Percentiles rank a stretch among this genome's conserved stretches.
Evolutionary conservation across 1,139 yeast genomes (phyloP).

Genomic region (Sugiyamaella xylanicola): DNA sequence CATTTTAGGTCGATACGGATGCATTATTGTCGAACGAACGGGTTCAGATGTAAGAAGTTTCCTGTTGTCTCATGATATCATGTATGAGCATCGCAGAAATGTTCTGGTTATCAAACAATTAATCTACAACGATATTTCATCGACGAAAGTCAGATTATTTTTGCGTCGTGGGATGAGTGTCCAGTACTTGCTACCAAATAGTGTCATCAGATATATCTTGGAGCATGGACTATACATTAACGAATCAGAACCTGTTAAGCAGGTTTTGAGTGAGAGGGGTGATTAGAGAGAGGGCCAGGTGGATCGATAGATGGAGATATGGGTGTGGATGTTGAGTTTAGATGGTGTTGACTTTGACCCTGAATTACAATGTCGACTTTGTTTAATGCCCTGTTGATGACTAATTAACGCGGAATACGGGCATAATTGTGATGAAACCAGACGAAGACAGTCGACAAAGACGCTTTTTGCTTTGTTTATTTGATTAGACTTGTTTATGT

Average conservation of each 20-base stretch:
- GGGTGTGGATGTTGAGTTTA: no score
- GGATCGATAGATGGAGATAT: no score
- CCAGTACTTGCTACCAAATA: slow-evolving; percentile 89
- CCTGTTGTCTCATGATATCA: slow-evolving; percentile 87
- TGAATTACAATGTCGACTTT: no score
- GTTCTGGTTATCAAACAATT: slow-evolving; percentile 92
- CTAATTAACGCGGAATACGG: no score
- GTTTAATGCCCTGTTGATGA: no score
- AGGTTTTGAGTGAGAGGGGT: slow-evolving; percentile 58
- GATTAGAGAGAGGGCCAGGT: no score
- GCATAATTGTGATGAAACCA: no score
- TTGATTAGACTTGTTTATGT: no score
- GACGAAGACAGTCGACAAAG: no score
- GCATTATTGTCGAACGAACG: slow-evolving; percentile 93
- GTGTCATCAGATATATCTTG: slow-evolving; percentile 91
- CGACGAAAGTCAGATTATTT: slow-evolving; percentile 90
- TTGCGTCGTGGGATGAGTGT: slow-evolving; percentile 96
- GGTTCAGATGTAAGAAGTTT: slow-evolving; percentile 95
- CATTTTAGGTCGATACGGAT: slow-evolving; percentile 92
- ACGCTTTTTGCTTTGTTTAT: no score
- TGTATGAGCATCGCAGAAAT: slow-evolving; percentile 95
- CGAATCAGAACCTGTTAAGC: slow-evolving; percentile 92
- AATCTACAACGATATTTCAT: slow-evolving; percentile 92
- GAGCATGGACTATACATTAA: slow-evolving; percentile 83
- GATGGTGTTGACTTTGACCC: no score